Conservation (phyloP, 2,329 filamentous ascomycete genomes). For the Thielaviopsis euricoi region DNA sequence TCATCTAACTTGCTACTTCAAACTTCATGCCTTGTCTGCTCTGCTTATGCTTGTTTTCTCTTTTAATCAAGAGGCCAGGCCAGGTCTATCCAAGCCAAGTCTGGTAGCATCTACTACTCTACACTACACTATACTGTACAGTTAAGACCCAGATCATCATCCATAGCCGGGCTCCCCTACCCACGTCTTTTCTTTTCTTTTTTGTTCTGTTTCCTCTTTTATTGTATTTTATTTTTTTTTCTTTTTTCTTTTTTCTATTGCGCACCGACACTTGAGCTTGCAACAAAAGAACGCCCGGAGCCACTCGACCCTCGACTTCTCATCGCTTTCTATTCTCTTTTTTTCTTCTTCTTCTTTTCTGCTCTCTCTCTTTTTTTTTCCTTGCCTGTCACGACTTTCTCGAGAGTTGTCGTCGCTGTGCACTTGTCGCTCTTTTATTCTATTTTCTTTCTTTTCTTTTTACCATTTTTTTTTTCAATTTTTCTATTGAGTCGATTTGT, state of each 20-base stretch:
- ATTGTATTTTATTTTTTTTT: neutral
- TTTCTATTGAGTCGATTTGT: neutral
- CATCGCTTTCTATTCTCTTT: neutral
- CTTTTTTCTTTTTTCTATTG: neutral
- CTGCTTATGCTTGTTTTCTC: too few species aligned
- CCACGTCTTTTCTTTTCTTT: conserved; percentile 1
- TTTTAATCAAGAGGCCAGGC: too few species aligned
- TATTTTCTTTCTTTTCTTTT: neutral
- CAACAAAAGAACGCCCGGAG: neutral
- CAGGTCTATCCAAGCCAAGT: too few species aligned
- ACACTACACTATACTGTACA: too few species aligned
- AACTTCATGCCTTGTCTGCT: too few species aligned
- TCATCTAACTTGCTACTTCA: too few species aligned
- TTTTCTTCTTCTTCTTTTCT: neutral
- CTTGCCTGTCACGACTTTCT: neutral
- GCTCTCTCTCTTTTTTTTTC: neutral
- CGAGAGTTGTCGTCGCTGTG: neutral
- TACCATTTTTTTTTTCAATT: neutral
- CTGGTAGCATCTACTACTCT: neutral
- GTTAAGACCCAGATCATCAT: neutral
- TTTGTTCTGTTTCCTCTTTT: neutral
- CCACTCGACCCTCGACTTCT: neutral
- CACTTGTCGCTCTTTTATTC: neutral
- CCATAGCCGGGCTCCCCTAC: conserved; percentile 16
- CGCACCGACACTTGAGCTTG: neutral